A percentile compares a stretch with the other conserved stretches of the same genome.
Conservation (phyloP, 2,329 filamentous ascomycete genomes). For the Colletotrichum sp. region DNA sequence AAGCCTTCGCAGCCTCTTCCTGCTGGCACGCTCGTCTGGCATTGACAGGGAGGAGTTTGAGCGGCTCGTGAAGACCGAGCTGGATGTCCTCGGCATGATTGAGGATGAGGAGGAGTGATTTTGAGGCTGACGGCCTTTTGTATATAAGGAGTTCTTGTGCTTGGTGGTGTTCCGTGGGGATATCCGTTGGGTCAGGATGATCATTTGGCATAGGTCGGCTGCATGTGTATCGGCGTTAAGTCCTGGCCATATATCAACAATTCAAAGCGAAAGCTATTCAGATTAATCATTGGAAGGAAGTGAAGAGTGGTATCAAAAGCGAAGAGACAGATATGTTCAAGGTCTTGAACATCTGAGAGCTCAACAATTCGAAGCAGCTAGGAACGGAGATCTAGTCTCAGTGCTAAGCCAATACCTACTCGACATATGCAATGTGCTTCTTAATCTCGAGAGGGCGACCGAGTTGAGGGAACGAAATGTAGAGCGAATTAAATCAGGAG, state of each 20-base stretch:
- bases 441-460: not conserved
- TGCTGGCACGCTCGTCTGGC: constrained; percentile 71
- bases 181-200: constrained; percentile 6
- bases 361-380: not conserved
- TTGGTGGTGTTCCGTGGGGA: constrained; percentile 14
- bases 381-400: not conserved
- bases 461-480: not conserved
- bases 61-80: constrained; percentile 71
- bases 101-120: constrained; percentile 53
- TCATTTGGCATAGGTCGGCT: constrained; percentile 11
- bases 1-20: constrained; percentile 77
- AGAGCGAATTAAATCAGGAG: not conserved
- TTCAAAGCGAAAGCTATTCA: not conserved
- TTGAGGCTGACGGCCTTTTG: not conserved
- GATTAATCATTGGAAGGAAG: not conserved
- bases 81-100: constrained; percentile 72
- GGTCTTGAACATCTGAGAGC: not conserved
- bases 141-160: constrained; percentile 2
- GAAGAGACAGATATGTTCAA: not conserved
- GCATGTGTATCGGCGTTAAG: constrained; percentile 10
- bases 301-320: accelerated
- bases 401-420: not conserved
- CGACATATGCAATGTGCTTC: not conserved
- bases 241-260: not conserved
- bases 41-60: constrained; percentile 80